Evolutionary conservation across 2,329 filamentous ascomycete genomes (phyloP).

Genomic region (Blumeria graminis): DNA sequence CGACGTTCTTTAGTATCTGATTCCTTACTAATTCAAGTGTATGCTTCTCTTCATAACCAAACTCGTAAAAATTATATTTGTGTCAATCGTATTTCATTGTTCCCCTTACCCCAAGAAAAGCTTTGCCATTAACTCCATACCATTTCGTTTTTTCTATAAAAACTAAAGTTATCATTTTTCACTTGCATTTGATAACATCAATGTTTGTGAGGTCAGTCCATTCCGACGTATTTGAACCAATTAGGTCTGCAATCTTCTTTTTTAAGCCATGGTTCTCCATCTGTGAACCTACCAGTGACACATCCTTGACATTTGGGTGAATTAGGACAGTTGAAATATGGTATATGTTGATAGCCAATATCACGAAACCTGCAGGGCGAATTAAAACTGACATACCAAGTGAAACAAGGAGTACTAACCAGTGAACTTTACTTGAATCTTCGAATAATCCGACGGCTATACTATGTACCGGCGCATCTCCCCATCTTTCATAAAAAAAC

Average conservation of each 20-base stretch:
- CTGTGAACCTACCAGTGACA: constrained; percentile 65
- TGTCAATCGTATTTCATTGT: no score
- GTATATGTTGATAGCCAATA: constrained; percentile 94
- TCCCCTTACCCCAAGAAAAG: no score
- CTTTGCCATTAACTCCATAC: no score
- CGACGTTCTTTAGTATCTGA: no score
- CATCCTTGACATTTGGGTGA: constrained; percentile 82
- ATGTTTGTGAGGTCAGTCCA: constrained; percentile 26
- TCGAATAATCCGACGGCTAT: constrained; percentile 84
- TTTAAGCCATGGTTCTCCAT: constrained; percentile 64
- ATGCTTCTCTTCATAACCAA: no score
- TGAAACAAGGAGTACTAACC: constrained; percentile 27
- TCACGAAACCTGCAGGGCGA: constrained; percentile 61
- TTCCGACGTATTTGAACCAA: constrained; percentile 90
- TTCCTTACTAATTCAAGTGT: no score
- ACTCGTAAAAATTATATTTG: no score
- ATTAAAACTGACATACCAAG: neutral
- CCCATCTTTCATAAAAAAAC: constrained; percentile 98
- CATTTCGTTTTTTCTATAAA: no score
- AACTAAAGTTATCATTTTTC: no score
- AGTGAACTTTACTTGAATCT: constrained; percentile 75
- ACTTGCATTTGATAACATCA: no score
- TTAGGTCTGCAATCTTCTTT: constrained; percentile 85
- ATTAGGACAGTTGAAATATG: constrained; percentile 97
- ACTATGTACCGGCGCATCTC: constrained; percentile 89